Base-by-base conservation (phyloP, 176 grass and related monocot species). In the Raddia guianensis region DNA sequence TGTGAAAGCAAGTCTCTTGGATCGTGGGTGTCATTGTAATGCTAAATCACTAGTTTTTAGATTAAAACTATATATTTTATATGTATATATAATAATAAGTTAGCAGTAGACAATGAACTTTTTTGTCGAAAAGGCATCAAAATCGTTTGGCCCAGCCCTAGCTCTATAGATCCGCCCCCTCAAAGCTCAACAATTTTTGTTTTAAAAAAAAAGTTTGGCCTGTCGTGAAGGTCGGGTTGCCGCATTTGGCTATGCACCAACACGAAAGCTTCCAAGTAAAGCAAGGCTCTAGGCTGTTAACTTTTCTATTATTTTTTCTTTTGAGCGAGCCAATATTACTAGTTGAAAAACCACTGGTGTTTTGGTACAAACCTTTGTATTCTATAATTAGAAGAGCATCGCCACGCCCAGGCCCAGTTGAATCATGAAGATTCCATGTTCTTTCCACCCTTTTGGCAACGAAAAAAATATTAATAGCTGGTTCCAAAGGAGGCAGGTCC, bases 231-330 rank as follows among this genome's bases (percentile, higher is more conserved):
- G 49, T 81, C 64, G 8, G 11, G 66, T 12, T 47, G 71, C 74
- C 59, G 49, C 37, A 43, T 71, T 52, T 8, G 7, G 35, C 9
- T 42, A 66, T 4, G 18, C 19, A 78, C 68, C 57, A 45, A 7
- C 86, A 66, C 11, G 4, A 56, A 42, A 37, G 43, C 68, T 67
- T 88, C 52, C 86, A 84, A 79, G 68, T 49, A 74, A 88, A 84
- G 68, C 44, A 78, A 73, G 62, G 4, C 5, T 73, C 21, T 63
- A 43, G n/a, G 48, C n/a, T 66, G 84, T 47, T 33, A 3, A 9
- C 16, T 48, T 70, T 47, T 12, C 21, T 6, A 59, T 27, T 27
- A 1, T 40, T 40, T 40, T 40, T 40, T 40, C 37, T 40, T 40
- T 5, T 40, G 37, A 40, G 37, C 37, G 37, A 40, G 2, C n/a